Percentiles rank a stretch among this genome's conserved stretches.
Evolutionary conservation across 1,139 yeast species (phyloP).

Genomic region (Zygosaccharomyces pseudobailii): DNA sequence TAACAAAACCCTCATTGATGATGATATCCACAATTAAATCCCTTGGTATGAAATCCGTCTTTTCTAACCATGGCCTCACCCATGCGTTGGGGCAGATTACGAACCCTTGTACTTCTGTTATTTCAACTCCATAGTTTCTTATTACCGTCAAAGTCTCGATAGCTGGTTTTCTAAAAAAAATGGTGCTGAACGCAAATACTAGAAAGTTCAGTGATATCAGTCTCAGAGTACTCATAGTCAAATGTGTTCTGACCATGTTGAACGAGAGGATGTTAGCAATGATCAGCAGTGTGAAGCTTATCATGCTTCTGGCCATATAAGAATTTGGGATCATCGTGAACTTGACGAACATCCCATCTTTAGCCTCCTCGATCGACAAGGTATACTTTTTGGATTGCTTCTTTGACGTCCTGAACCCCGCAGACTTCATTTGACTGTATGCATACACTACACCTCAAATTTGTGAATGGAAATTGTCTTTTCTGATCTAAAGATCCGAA

Average conservation of each 20-base stretch:
- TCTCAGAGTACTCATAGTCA: neutral
- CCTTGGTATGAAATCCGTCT: slow-evolving; percentile 45
- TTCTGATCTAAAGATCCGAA: neutral
- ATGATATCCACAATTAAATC: slow-evolving; percentile 53
- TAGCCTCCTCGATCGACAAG: slow-evolving; percentile 4
- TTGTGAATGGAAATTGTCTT: neutral
- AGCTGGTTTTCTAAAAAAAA: slow-evolving; percentile 20
- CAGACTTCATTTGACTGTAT: neutral
- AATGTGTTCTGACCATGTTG: neutral
- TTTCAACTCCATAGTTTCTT: slow-evolving; percentile 34
- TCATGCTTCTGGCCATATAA: neutral
- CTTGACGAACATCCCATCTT: slow-evolving; percentile 5
- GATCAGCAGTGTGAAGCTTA: neutral
- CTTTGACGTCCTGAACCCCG: neutral
- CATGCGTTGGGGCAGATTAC: slow-evolving; percentile 18
- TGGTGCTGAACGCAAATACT: neutral
- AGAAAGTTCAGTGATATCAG: neutral
- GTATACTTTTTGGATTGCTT: slow-evolving; percentile 2
- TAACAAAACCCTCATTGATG: slow-evolving; percentile 60
- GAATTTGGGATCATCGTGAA: slow-evolving; percentile 7
- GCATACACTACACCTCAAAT: no score
- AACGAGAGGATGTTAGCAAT: neutral
- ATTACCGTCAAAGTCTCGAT: slow-evolving; percentile 29
- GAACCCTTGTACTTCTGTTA: slow-evolving; percentile 23
- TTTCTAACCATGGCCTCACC: slow-evolving; percentile 12